phyloP scores from a whole-genome alignment of 176 grass and related monocot species.

The Juncus effusus region DNA sequence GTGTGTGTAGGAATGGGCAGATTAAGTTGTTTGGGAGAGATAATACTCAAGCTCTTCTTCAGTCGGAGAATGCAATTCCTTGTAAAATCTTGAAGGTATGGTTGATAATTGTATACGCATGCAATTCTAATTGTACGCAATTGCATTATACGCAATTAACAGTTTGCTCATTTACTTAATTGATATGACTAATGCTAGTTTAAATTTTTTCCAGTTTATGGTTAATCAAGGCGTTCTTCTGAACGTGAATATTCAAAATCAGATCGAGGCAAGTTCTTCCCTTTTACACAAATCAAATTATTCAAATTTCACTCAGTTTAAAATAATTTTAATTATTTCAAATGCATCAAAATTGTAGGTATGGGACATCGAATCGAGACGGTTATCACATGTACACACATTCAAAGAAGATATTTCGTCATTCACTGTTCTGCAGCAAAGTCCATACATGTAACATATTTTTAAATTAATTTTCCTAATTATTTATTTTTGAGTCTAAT shows the following conservation, averaged over 20 bases:
- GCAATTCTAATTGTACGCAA: constrained; percentile 4
- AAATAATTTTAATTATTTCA: constrained; percentile 8
- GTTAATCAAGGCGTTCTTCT: constrained; percentile 74
- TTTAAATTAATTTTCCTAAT: not conserved
- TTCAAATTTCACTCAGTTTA: not conserved
- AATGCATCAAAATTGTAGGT: constrained; percentile 34
- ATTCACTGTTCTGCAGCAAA: constrained; percentile 55
- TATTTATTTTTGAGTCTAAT: not conserved
- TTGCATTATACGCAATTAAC: not conserved
- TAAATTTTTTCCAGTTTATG: constrained; percentile 53
- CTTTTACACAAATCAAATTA: not conserved
- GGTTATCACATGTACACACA: constrained; percentile 40
- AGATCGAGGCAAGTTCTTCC: constrained; percentile 63
- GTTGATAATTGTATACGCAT: not conserved
- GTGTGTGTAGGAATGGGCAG: constrained; percentile 61
- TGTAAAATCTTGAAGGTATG: constrained; percentile 69
- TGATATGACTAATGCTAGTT: not conserved
- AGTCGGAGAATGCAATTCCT: constrained; percentile 37
- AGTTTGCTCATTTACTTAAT: too few species aligned
- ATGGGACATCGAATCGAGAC: constrained; percentile 73
- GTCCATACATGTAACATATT: constrained; percentile 53
- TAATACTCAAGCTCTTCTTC: constrained; percentile 89
- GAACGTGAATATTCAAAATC: constrained; percentile 66
- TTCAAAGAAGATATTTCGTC: constrained; percentile 62
- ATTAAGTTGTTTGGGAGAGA: constrained; percentile 90